phyloP scores from a whole-genome alignment of 768 basidiomycete genomes.

The Tricholoma sp. region DNA sequence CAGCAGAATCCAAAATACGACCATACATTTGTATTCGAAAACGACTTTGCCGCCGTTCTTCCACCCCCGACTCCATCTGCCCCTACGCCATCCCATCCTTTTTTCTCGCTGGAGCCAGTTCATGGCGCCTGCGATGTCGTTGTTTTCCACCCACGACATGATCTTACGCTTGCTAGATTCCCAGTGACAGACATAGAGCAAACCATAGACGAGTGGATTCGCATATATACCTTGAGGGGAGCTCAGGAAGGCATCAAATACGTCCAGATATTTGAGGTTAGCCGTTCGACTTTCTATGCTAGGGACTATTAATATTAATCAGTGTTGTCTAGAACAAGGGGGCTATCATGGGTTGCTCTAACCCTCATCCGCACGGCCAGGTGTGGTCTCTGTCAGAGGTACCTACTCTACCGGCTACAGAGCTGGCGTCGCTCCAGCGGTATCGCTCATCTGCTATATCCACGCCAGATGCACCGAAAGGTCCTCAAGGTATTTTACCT shows the following conservation, averaged over 20 bases:
- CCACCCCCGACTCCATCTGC: conserved; percentile 53
- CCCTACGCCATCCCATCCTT: conserved; percentile 50
- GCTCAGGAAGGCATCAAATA: conserved; percentile 64
- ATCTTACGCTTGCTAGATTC: conserved; percentile 76
- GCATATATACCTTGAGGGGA: conserved; percentile 57
- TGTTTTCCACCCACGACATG: conserved; percentile 81
- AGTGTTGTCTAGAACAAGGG: conserved; percentile 73
- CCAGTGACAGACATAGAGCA: conserved; percentile 47
- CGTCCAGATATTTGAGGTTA: conserved; percentile 88
- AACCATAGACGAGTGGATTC: conserved; percentile 72
- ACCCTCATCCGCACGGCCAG: conserved; percentile 93
- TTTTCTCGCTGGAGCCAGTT: conserved; percentile 61
- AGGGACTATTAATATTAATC: conserved; percentile 1
- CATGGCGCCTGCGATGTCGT: conserved; percentile 86
- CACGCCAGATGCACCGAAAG: conserved; percentile 46
- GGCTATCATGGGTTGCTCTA: conserved; percentile 91
- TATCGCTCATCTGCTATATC: conserved; percentile 38
- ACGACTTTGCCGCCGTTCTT: conserved; percentile 80
- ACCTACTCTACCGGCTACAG: conserved; percentile 65
- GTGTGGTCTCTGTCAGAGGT: conserved; percentile 75
- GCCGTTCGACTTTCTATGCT: conserved; percentile 5
- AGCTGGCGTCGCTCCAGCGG: conserved; percentile 49
- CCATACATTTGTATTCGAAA: conserved; percentile 67
- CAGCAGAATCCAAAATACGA: conserved; percentile 60
- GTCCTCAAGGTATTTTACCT: conserved; percentile 35